Base-by-base conservation (phyloP, 768 basidiomycete genomes). In the Lactarius pseudohatsudake region DNA sequence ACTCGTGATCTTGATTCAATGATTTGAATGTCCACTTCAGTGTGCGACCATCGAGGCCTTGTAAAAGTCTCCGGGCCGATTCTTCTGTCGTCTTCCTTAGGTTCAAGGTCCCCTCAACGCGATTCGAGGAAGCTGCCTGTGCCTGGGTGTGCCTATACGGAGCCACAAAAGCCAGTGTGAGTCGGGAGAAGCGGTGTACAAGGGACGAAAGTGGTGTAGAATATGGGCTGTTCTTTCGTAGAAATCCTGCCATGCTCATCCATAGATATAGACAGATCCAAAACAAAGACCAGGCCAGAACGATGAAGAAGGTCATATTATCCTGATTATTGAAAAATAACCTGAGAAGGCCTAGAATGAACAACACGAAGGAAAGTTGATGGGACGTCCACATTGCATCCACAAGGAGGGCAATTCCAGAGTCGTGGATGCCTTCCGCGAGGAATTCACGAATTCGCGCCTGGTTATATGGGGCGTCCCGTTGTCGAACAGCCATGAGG, bases 251-350 rank as follows among this genome's bases (percentile, higher is more conserved):
- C 2, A 26, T 6, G 22, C 11, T 53, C 6, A 15, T 6, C 13
- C 45, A n/a, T 22, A 47, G 45, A n/a, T 47, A 47, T 47, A 47
- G 45, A n/a, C 15, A 10, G 9, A 1, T 1, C 9, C 45, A 47
- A 0, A 47, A 0, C 9, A 9, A 0, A 26, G 18, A 5, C 47
- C 47, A 50, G 0, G 0, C 13, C 4, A 26, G 4, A 11, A 53
- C 6, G 50, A n/a, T n/a, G n/a, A n/a, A n/a, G n/a, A n/a, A n/a
- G n/a, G n/a, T n/a, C n/a, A n/a, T n/a, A n/a, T n/a, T n/a, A n/a
- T n/a, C n/a, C n/a, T n/a, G n/a, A n/a, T n/a, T n/a, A n/a, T 1
- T 0, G 10, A 34, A 34, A 30, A 30, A 30, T 30, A 30, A 30
- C 5, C 2, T 30, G 30, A 28, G 13, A 26, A 53, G 26, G 26